phyloP scores from a whole-genome alignment of 257 asterid genomes.

The Rhazya stricta region DNA sequence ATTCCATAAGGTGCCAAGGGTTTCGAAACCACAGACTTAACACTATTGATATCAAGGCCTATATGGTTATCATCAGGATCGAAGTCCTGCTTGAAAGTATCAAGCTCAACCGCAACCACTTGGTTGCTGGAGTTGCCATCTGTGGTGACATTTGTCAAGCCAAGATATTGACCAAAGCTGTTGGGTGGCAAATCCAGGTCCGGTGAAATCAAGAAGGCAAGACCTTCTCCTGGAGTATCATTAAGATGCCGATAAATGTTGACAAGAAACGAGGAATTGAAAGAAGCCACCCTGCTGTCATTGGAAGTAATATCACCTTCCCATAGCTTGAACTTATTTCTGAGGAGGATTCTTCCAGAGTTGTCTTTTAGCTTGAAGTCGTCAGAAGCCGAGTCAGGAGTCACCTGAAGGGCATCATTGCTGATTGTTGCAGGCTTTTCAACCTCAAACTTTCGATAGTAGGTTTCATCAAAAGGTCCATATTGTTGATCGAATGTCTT shows the following conservation, averaged over 20 bases:
- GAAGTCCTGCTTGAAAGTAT: constrained; percentile 60
- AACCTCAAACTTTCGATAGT: not conserved
- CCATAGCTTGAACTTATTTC: constrained; percentile 52
- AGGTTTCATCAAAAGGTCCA: constrained; percentile 26
- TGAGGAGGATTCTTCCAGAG: constrained; percentile 52
- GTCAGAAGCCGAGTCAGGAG: constrained; percentile 41
- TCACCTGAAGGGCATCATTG: constrained; percentile 60
- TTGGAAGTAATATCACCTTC: constrained; percentile 19
- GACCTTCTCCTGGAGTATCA: constrained; percentile 54
- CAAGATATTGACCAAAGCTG: constrained; percentile 70
- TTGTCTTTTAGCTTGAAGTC: constrained; percentile 17
- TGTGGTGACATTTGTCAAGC: constrained; percentile 56
- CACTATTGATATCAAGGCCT: constrained; percentile 54
- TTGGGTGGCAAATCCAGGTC: constrained; percentile 30
- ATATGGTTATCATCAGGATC: constrained; percentile 80
- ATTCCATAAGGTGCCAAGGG: constrained; percentile 38
- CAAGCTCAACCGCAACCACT: constrained; percentile 76
- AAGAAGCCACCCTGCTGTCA: constrained; percentile 37
- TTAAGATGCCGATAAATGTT: constrained; percentile 29
- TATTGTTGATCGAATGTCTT: constrained; percentile 5
- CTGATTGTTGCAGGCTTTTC: constrained; percentile 29
- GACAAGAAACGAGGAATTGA: constrained; percentile 57
- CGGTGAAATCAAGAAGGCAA: constrained; percentile 63
- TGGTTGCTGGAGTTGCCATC: constrained; percentile 44
- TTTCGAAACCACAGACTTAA: constrained; percentile 33